Conservation (phyloP, 116 monocot species). For the Zostera marina region DNA sequence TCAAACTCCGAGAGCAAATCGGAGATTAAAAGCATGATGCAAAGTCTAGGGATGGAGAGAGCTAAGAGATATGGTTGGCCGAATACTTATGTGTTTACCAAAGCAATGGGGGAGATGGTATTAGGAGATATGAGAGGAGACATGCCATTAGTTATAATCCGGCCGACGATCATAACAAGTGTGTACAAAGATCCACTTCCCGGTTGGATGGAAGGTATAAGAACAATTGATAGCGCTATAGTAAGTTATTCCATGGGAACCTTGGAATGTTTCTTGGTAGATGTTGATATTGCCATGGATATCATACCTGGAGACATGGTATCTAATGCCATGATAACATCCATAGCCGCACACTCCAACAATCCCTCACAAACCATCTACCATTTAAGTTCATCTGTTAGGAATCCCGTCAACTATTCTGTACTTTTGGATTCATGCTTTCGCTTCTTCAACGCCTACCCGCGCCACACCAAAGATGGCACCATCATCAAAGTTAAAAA, state of each 20-base stretch:
- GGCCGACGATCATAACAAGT: conserved; percentile 29
- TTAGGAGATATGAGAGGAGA: conserved; percentile 12
- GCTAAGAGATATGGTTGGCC: conserved; percentile 35
- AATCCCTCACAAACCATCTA: conserved; percentile 14
- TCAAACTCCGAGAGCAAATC: neutral
- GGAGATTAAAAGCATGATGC: conserved; percentile 23
- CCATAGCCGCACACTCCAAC: conserved; percentile 12
- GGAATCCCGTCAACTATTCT: conserved; percentile 13
- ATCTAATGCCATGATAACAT: conserved; percentile 20
- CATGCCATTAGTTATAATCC: conserved; percentile 26
- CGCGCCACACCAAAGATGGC: conserved; percentile 12
- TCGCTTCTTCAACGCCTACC: conserved; percentile 15
- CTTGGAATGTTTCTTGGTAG: conserved; percentile 13
- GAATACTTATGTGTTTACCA: conserved; percentile 32
- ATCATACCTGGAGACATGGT: conserved; percentile 36
- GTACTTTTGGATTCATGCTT: neutral
- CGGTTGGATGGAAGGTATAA: conserved; percentile 37
- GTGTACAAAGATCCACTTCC: conserved; percentile 28
- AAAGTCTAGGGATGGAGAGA: conserved; percentile 35
- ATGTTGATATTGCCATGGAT: conserved; percentile 16
- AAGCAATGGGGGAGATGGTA: conserved; percentile 38
- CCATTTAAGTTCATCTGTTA: conserved; percentile 19
- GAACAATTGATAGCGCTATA: conserved; percentile 26
- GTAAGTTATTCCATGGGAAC: conserved; percentile 18
- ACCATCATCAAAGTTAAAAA: neutral